Conservation (phyloP, 192 early-diverging fungal species). For the Coemansia erecta region DNA sequence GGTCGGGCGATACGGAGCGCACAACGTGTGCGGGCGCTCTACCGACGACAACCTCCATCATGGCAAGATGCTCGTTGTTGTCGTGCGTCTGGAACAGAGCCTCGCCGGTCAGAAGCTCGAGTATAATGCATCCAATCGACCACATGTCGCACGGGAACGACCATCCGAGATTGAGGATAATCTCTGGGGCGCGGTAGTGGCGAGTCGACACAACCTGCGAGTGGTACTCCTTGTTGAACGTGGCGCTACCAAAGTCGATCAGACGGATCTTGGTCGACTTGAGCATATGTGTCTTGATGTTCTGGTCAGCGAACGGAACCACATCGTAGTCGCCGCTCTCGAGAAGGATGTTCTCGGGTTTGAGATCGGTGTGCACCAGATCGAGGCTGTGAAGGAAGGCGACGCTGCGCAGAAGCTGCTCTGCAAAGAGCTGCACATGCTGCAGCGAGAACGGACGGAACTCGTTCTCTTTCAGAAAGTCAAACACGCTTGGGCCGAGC, state of each 20-base stretch:
- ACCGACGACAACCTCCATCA: constrained; percentile 93
- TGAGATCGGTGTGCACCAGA: constrained; percentile 95
- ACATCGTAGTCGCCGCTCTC: constrained; percentile 58
- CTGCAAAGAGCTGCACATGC: constrained; percentile 83
- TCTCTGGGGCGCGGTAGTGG: constrained; percentile 97
- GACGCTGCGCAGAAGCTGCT: constrained; percentile 84
- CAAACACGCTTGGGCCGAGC: constrained; percentile 83
- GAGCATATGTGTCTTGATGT: constrained; percentile 63
- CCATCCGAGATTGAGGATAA: constrained; percentile 93
- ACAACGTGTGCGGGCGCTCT: constrained; percentile 68
- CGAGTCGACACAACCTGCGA: constrained; percentile 87
- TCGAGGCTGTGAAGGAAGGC: constrained; percentile 84
- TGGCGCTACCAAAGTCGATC: constrained; percentile 97
- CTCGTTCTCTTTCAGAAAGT: constrained; percentile 91
- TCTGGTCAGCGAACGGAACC: constrained; percentile 56
- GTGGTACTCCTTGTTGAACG: constrained; percentile 92
- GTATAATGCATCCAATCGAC: constrained; percentile 95
- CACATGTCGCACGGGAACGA: constrained; percentile 97
- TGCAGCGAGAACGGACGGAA: constrained; percentile 83
- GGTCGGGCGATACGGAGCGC: constrained; percentile 36
- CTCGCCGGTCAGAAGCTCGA: constrained; percentile 93
- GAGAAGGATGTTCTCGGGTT: constrained; percentile 94
- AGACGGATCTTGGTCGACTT: constrained; percentile 73
- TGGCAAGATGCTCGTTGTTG: constrained; percentile 92
- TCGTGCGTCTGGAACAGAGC: constrained; percentile 98